Evolutionary conservation across 371 early-diverging fungal species (phyloP), one percentile per base, ranked within the genome.

Genomic region (Rhizopus stolonifer): DNA sequence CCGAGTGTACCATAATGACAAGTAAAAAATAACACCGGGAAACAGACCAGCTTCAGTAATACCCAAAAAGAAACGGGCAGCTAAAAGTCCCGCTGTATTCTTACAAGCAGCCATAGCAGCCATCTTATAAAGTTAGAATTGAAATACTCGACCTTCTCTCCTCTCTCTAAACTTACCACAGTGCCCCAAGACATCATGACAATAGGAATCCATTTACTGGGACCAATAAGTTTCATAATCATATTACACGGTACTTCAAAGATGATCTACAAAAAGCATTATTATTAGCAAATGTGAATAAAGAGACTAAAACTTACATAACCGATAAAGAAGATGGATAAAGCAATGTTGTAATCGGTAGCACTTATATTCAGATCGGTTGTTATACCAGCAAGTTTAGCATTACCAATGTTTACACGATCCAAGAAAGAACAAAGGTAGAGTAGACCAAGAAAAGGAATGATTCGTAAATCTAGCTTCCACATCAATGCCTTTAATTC

Each of bases 211-310:
- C 90, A 88, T 25, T 60, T 52, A 17, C 77, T 74, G 7, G 90
- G 83, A 7, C 84, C 81, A 36, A 87, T 54, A 3, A 56, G 65
- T 46, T 90, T 86, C 39, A 86, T 71, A 64, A 87, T 54, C 49
- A 90, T 64, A 60, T 89, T 90, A 40, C 86, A 86, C 4, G 89
- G 88, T 19, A 86, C 65, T 58, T 90, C 89, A 51, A 83, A 80
- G 24, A 86, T 33, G 44, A 85, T 69, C 79, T 81, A 67, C 31
- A 58, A 15, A 18, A 19, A 38, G n/a, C n/a, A n/a, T n/a, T n/a
- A n/a, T n/a, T 17, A 15, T 15, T 14, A 53, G 34, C 14, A 31
- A 8, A 29, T 17, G 24, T 38, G 14, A 33, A 29, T 11, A 1
- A 47, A 17, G 13, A n/a, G 3, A 11, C 11, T 34, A 38, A 17